Base-by-base conservation (phyloP, 2,329 filamentous ascomycete species). In the Colletotrichum neosansevieriae region DNA sequence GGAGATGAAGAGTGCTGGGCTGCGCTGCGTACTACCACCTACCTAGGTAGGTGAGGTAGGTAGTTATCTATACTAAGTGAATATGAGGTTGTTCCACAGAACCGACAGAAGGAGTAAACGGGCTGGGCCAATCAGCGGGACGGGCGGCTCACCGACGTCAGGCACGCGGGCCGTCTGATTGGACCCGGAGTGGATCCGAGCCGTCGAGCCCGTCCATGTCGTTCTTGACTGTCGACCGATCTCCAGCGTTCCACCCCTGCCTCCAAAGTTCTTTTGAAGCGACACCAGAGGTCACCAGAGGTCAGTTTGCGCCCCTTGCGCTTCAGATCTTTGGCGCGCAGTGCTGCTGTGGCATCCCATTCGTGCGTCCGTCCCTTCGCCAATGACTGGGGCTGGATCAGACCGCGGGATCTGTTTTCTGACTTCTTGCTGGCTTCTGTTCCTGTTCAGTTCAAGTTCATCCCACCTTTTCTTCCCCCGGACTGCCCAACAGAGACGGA, bases 261-360 rank as follows among this genome's bases (percentile, higher is more conserved):
- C 45, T 32, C 42, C 29, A n/a, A 34, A 36, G 29, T 42, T 19
- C 34, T 54, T 51, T 32, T 24, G 29, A 19, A 36, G 32, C n/a
- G 29, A 45, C 58, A 13, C 45, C 32, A 51, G 32, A 60, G n/a
- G n/a, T n/a, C n/a, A n/a, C n/a, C n/a, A n/a, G n/a, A n/a, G 54
- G 62, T 66, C 61, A 19, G 40, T 66, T 65, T 69, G 61, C 54
- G 49, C 49, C 61, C 61, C 66, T 65, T 65, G 62, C 58, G 67
- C 63, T 67, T 69, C 67, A 69, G 36, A 69, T 67, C 58, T 67
- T 67, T 69, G 38, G 49, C 67, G 63, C 67, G 67, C 51, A 61
- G 57, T 69, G 51, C 57, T 58, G 63, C 63, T 67, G 57, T 67
- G 67, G 58, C 63, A 53, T 62, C 49, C 58, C 45, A 67, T 69